A percentile compares a stretch with the other conserved stretches of the same genome.
Evolutionary conservation across 306 rosid genomes (phyloP).

Genomic region (Citrullus mucosospermus): DNA sequence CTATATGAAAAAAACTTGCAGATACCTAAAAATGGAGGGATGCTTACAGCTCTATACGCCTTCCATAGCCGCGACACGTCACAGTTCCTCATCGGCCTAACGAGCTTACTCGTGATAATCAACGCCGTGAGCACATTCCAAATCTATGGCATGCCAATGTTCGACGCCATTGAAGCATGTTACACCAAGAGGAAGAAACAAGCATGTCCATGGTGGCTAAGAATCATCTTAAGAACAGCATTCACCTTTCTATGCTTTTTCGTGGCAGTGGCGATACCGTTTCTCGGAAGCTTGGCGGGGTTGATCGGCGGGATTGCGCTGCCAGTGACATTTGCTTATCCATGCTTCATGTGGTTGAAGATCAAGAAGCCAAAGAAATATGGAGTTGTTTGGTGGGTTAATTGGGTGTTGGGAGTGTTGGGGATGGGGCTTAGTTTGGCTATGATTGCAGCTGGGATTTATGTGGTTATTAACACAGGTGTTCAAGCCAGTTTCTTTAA

Average conservation of each 20-base stretch:
- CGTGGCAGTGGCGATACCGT: slow-evolving; percentile 29
- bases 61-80: slow-evolving; percentile 26
- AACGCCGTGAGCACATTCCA: slow-evolving; percentile 36
- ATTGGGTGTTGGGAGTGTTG: slow-evolving; percentile 25
- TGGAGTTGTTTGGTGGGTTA: slow-evolving; percentile 18
- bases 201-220: slow-evolving; percentile 41
- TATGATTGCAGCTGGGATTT: slow-evolving; percentile 25
- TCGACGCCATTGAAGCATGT: slow-evolving; percentile 33
- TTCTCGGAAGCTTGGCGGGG: slow-evolving; percentile 33
- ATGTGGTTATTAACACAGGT: slow-evolving; percentile 20
- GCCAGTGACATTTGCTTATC: slow-evolving; percentile 44
- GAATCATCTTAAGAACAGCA: slow-evolving; percentile 16
- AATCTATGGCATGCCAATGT: slow-evolving; percentile 45
- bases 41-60: slow-evolving; percentile 23
- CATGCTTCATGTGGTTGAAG: slow-evolving; percentile 51
- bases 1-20: not conserved
- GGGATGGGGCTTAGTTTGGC: slow-evolving; percentile 20
- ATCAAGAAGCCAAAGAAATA: slow-evolving; percentile 30
- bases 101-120: slow-evolving; percentile 27
- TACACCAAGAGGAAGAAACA: slow-evolving; percentile 33
- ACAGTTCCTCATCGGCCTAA: slow-evolving; percentile 18
- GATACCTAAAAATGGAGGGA: slow-evolving; percentile 40
- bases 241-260: slow-evolving; percentile 28
- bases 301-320: slow-evolving; percentile 36
- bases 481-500: slow-evolving; percentile 27